Conservation (phyloP, 371 early-diverging fungal species). For the Capillidium heterosporum region DNA sequence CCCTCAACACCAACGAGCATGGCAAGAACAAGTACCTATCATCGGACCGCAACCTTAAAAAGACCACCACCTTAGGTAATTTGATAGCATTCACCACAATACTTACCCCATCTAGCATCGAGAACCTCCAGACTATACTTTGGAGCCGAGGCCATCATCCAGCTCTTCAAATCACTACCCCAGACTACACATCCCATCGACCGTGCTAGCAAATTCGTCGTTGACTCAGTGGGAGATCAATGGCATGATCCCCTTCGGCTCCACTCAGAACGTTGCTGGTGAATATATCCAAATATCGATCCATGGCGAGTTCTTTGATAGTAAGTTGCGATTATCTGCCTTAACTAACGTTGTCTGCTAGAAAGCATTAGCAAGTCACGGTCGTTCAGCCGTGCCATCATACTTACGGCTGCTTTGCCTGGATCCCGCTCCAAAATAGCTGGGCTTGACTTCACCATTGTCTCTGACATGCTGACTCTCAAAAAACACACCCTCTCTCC, state of each 20-base stretch:
- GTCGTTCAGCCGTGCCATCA: not conserved
- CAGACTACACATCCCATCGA: not conserved
- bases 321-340: not conserved
- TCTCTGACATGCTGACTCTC: not conserved
- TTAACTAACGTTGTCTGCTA: not conserved
- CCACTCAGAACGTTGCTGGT: not conserved
- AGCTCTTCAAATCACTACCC: not conserved
- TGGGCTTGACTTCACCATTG: not conserved
- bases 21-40: not conserved
- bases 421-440: not conserved
- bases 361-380: not conserved
- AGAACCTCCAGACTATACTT: not conserved
- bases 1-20: not conserved
- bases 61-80: not conserved
- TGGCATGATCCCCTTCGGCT: not conserved
- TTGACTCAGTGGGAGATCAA: not conserved
- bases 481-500: too few species aligned
- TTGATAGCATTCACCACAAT: too few species aligned
- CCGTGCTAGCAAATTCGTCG: not conserved
- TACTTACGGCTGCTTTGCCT: not conserved
- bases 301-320: conserved; percentile 2
- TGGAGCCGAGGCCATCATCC: not conserved
- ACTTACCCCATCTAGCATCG: not conserved
- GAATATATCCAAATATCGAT: not conserved
- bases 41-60: not conserved